These are phyloP conservation scores for Ochromonas danica DNA, from an alignment of 108 stramenopile genomes.

Conservation along the genomic window DNA sequence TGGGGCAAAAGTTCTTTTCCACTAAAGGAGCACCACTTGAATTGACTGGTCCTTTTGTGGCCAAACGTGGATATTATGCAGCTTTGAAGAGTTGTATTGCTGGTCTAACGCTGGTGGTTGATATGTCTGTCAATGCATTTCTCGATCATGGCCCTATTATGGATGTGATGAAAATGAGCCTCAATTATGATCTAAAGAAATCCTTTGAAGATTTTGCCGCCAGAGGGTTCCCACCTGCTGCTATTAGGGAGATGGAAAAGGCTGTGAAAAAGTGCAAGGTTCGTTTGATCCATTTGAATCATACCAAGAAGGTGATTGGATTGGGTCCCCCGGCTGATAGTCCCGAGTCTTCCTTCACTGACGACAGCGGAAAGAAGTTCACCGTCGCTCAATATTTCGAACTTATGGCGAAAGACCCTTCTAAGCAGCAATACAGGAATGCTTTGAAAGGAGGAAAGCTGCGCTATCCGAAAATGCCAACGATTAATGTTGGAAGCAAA, in stretches of 20 bases:
- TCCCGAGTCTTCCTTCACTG: not conserved
- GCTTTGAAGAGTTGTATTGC: conserved; percentile 21
- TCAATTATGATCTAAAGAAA: not conserved
- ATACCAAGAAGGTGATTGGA: not conserved
- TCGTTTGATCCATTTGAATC: not conserved
- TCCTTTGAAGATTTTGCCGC: not conserved
- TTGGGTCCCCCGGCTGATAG: conserved; percentile 21
- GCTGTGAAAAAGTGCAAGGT: conserved; percentile 18
- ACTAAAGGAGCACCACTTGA: not conserved
- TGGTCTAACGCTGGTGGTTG: not conserved
- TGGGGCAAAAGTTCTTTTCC: conserved; percentile 18
- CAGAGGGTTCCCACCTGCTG: not conserved
- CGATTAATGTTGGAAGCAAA: conserved; percentile 10
- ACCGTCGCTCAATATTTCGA: conserved; percentile 33
- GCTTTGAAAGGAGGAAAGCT: not conserved
- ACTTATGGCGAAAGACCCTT: not conserved
- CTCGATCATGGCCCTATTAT: not conserved
- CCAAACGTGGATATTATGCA: conserved; percentile 7
- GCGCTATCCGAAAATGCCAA: conserved; percentile 26
- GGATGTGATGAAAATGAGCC: not conserved
- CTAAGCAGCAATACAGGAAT: not conserved
- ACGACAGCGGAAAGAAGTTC: not conserved
- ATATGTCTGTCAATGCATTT: conserved; percentile 19
- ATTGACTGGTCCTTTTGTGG: conserved; percentile 2
- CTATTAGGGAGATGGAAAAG: not conserved